Evolutionary conservation across 176 grass and related monocot genomes (phyloP), one percentile per base, ranked within the genome.

Genomic region (Typha latifolia): DNA sequence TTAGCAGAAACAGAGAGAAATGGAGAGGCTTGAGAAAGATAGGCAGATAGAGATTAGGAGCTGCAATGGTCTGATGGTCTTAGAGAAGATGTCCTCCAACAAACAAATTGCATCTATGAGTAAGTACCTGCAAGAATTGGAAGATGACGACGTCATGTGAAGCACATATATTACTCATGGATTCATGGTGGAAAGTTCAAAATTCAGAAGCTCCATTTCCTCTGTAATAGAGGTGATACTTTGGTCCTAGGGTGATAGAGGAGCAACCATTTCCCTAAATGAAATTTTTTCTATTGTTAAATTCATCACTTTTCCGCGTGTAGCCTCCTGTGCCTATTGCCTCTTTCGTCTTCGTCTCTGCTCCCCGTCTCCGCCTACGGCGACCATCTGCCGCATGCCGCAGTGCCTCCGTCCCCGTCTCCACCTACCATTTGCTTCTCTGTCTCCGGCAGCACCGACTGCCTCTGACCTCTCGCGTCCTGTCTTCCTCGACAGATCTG

Each of bases 71-170:
- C 81, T 99, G 57, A 99, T 99, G 89, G 88, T 99, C 20, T 81
- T 85, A 51, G 94, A 99, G 32, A 99, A 93, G 80, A 99, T 93
- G 94, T 87, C 86, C 18, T 93, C 94, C 16, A 99, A 93, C 81
- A 93, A 90, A 70, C 81, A 99, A 72, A 61, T 99, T n/a, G 89
- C 84, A 0, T 77, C 89, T 16, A 76, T 72, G 48, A 99, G 77
- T 70, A 93, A 99, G 79, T 87, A 86, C 57, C 74, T 90, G 43
- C 86, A 94, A 74, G 86, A 99, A 77, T 76, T 94, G 24, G 94
- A 99, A 76, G 94, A 99, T 2, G n/a, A n/a, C n/a, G 94, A 99
- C 64, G 93, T 99, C 49, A 99, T 93, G 94, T 99, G 69, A 99
- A 20, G 52, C 52, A 9, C 52, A 19, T 16, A 3, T 19, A 32